These are phyloP conservation scores for Phoma herbarum DNA, from an alignment of 2,329 filamentous ascomycete species.

Conservation along the genomic window DNA sequence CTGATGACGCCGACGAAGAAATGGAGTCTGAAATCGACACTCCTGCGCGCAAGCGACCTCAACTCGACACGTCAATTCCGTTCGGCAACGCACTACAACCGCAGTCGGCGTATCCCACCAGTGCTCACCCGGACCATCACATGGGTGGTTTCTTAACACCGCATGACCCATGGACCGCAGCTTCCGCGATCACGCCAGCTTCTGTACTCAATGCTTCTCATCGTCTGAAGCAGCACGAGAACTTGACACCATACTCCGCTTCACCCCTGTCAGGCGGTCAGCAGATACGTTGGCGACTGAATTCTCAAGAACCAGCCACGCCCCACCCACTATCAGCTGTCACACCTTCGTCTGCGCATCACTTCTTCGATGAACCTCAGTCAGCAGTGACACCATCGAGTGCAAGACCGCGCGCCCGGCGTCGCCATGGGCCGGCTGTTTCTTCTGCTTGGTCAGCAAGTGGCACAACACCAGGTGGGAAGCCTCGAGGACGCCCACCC, in stretches of 20 bases:
- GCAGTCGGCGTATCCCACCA: slow-evolving; percentile 61
- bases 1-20: slow-evolving; percentile 65
- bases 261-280: slow-evolving; percentile 53
- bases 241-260: slow-evolving; percentile 53
- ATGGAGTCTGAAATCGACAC: slow-evolving; percentile 59
- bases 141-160: slow-evolving; percentile 55
- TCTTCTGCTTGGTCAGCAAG: slow-evolving; percentile 88
- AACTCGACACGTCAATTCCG: slow-evolving; percentile 63
- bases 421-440: slow-evolving; percentile 83
- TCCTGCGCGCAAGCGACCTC: slow-evolving; percentile 65
- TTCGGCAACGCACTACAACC: slow-evolving; percentile 50
- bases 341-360: slow-evolving; percentile 67
- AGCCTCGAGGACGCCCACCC: slow-evolving; percentile 80
- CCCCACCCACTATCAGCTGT: slow-evolving; percentile 82
- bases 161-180: slow-evolving; percentile 58
- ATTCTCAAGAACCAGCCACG: slow-evolving; percentile 67
- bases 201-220: slow-evolving; percentile 49
- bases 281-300: slow-evolving; percentile 59
- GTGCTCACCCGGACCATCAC: slow-evolving; percentile 64
- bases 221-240: slow-evolving; percentile 45
- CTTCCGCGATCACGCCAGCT: slow-evolving; percentile 50
- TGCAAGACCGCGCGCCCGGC: slow-evolving; percentile 59
- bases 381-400: slow-evolving; percentile 75
- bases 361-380: slow-evolving; percentile 68
- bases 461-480: slow-evolving; percentile 69